Percentiles rank a stretch among this genome's conserved stretches.
These are phyloP conservation scores for Carpinus viminea DNA, from an alignment of 306 rosid species.

Conservation along the genomic window DNA sequence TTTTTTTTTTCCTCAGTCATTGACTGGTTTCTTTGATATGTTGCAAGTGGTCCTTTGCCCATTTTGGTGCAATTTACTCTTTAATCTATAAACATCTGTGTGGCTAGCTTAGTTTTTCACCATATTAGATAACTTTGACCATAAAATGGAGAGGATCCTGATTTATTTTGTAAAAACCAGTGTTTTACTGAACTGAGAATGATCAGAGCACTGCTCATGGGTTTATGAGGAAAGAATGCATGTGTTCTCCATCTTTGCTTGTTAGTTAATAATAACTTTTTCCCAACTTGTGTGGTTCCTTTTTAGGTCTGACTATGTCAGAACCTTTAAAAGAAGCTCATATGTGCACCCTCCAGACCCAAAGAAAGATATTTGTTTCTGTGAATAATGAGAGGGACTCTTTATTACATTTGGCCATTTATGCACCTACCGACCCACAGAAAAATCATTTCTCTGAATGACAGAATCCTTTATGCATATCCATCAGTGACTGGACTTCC, in stretches of 20 bases:
- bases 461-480: background rate
- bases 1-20: background rate
- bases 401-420: background rate
- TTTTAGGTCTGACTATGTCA: background rate
- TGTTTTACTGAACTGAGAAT: background rate
- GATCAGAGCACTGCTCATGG: background rate
- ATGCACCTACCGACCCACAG: background rate
- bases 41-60: background rate
- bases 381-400: background rate
- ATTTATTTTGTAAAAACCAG: background rate
- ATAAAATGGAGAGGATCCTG: background rate
- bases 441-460: background rate
- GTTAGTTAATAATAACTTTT: background rate
- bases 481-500: background rate
- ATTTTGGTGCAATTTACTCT: background rate
- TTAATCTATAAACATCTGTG: background rate
- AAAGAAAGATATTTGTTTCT: background rate
- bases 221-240: background rate
- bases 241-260: background rate
- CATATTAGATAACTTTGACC: too few species aligned
- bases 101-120: background rate
- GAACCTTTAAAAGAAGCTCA: background rate
- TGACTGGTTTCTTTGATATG: conserved; percentile 4
- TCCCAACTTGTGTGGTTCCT: background rate
- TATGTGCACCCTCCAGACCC: background rate